These are phyloP conservation scores for Fraxinus angustifolia DNA, from an alignment of 305 asterid species.

Conservation along the genomic window DNA sequence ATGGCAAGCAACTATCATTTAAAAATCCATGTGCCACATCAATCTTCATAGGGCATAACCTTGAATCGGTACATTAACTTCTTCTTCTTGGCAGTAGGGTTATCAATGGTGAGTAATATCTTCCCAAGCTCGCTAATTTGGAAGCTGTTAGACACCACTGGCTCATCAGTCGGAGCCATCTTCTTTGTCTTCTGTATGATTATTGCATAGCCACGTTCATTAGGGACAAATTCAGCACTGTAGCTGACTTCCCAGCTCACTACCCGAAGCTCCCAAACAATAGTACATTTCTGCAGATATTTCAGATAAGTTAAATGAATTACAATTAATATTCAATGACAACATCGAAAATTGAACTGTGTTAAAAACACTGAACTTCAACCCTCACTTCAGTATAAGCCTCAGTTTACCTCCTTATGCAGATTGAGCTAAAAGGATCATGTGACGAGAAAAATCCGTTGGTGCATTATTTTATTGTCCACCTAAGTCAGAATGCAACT, in stretches of 20 bases:
- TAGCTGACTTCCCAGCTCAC: slow-evolving; percentile 91
- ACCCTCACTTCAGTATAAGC: background rate
- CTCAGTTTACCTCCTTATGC: background rate
- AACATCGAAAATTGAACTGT: background rate
- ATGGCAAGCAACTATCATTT: background rate
- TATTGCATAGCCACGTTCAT: slow-evolving; percentile 54
- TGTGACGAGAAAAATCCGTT: background rate
- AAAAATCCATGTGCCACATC: slow-evolving; percentile 1
- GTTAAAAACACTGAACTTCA: background rate
- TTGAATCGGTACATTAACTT: slow-evolving; percentile 75
- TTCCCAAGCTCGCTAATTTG: slow-evolving; percentile 66
- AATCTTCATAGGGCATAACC: slow-evolving; percentile 42
- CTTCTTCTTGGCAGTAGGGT: slow-evolving; percentile 79
- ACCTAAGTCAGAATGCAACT: background rate
- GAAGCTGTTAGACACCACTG: slow-evolving; percentile 59
- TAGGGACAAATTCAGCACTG: slow-evolving; percentile 75
- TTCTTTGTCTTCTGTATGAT: slow-evolving; percentile 66
- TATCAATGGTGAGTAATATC: slow-evolving; percentile 69
- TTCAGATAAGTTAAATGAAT: background rate
- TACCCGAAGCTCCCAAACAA: slow-evolving; percentile 91
- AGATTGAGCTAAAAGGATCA: background rate
- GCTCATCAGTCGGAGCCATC: slow-evolving; percentile 65
- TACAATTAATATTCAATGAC: background rate
- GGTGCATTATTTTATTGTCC: background rate
- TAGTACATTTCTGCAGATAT: slow-evolving; percentile 58